A percentile compares a stretch with the other conserved stretches of the same genome.
phyloP scores from a whole-genome alignment of 306 rosid genomes.

The Abrus precatorius region DNA sequence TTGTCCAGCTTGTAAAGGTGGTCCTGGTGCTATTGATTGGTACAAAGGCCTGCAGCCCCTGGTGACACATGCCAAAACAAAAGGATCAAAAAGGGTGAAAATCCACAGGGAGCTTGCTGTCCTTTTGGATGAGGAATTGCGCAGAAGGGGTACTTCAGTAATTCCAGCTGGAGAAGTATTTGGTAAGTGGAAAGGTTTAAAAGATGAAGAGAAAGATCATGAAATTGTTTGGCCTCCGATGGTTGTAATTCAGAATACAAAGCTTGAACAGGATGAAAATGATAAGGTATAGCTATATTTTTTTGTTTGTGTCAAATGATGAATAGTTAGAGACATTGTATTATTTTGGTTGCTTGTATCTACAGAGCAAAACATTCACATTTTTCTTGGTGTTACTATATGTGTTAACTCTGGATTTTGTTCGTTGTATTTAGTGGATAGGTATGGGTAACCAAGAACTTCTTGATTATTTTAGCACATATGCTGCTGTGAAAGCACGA shows the following conservation, averaged over 20 bases:
- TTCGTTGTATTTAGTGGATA: slow-evolving; percentile 59
- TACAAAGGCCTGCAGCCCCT: slow-evolving; percentile 86
- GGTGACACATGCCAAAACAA: slow-evolving; percentile 84
- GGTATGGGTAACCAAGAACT: slow-evolving; percentile 94
- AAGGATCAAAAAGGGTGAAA: slow-evolving; percentile 78
- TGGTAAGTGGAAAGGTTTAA: slow-evolving; percentile 88
- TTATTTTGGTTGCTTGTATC: slow-evolving; percentile 1
- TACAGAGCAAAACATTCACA: slow-evolving; percentile 16
- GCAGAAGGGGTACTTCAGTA: slow-evolving; percentile 72
- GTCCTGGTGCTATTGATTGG: slow-evolving; percentile 97
- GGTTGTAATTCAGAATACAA: slow-evolving; percentile 77
- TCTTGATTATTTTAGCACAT: slow-evolving; percentile 68
- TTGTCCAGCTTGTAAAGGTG: slow-evolving; percentile 86
- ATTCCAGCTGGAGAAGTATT: slow-evolving; percentile 75
- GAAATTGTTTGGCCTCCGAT: slow-evolving; percentile 95
- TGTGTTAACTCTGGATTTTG: slow-evolving; percentile 33
- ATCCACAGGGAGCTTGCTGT: slow-evolving; percentile 79
- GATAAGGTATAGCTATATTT: slow-evolving; percentile 64
- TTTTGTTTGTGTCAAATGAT: slow-evolving; percentile 22
- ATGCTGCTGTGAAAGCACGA: slow-evolving; percentile 68
- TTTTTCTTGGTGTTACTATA: neutral
- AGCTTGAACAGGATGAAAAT: slow-evolving; percentile 76
- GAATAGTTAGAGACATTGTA: neutral
- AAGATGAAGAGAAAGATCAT: slow-evolving; percentile 70
- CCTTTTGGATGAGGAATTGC: slow-evolving; percentile 83